Percentiles rank a stretch among this genome's conserved stretches.
Evolutionary conservation across 2,329 filamentous ascomycete genomes (phyloP).

Genomic region (Botrytis elliptica): DNA sequence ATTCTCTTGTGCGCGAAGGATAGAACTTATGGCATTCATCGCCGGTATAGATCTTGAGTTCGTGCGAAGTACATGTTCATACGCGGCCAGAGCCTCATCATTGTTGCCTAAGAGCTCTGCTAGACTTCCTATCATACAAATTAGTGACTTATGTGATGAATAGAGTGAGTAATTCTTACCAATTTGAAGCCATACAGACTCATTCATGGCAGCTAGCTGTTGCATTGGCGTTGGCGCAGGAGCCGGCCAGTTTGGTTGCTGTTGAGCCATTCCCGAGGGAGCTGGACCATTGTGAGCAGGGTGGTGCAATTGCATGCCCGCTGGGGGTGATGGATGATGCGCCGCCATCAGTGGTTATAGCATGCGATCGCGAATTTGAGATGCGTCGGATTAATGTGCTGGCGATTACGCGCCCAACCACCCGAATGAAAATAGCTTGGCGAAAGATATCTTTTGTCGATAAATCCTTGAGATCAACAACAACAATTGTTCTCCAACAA

Average conservation of each 20-base stretch:
- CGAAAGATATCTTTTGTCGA: background rate
- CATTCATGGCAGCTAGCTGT: slow-evolving; percentile 76
- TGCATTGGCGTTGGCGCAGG: slow-evolving; percentile 48
- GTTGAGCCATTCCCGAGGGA: slow-evolving; percentile 34
- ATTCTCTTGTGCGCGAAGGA: slow-evolving; percentile 86
- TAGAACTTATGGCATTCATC: slow-evolving; percentile 91
- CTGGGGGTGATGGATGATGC: slow-evolving; percentile 39
- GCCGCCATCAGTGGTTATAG: slow-evolving; percentile 33
- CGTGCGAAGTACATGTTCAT: slow-evolving; percentile 83
- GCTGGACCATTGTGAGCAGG: slow-evolving; percentile 30
- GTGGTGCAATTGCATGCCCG: slow-evolving; percentile 58
- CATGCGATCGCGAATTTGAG: slow-evolving; percentile 14
- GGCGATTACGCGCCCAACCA: slow-evolving; percentile 21
- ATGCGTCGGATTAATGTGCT: slow-evolving; percentile 11
- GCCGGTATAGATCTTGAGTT: slow-evolving; percentile 87
- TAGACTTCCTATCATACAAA: slow-evolving; percentile 62
- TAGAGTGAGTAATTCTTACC: slow-evolving; percentile 56
- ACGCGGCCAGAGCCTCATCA: slow-evolving; percentile 85
- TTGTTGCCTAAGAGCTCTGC: slow-evolving; percentile 85
- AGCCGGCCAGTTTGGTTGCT: slow-evolving; percentile 43
- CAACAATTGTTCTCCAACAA: slow-evolving; percentile 8
- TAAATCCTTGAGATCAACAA: background rate
- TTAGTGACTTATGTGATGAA: slow-evolving; percentile 36
- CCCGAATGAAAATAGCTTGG: slow-evolving; percentile 11
- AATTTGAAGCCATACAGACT: slow-evolving; percentile 87